Base-by-base conservation (phyloP, 768 basidiomycete genomes). In the Leccinum sublutescens region DNA sequence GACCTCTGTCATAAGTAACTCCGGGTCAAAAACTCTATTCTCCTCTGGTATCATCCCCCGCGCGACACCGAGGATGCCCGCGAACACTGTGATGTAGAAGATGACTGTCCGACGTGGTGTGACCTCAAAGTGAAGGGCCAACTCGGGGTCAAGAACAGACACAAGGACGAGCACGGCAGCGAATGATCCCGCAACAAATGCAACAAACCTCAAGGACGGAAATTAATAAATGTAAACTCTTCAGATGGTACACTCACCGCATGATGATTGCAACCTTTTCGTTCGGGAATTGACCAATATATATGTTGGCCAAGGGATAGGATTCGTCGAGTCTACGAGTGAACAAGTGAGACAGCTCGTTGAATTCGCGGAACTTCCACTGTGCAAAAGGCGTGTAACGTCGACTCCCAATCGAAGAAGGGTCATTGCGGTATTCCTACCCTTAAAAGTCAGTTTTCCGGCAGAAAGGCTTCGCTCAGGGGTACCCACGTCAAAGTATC, bases 321-420 rank as follows among this genome's bases (percentile, higher is more conserved):
- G 92, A 94, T 68, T 92, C 87, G 63, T 94, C 87, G 50, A 98
- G 78, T 54, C 97, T 81, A 50, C 93, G 81, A 36, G 85, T 80
- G 73, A 98, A 99, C 36, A 95, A 78, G 75, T 99, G 97, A 0
- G 94, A 91, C 9, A 99, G 79, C 68, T 99, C 97, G 71, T 99
- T 99, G 80, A 98, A 99, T 71, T 99, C 97, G 57, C 97, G 83
- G 70, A 98, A 98, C 71, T 98, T 98, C 97, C 97, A 99, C 61
- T 93, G 88, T 4, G 95, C 95, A 60, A 90, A 95, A 0, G 88
- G 89, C 0, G 97, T 99, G 68, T 98, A 99, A 57, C 90, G 84
- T 33, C 97, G 87, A 11, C 89, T 87, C 38, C 95, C 91, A 52
- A 98, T 93, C 1, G 93, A 88, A 0, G 97, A 98, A 2, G 96